Conservation (phyloP, 768 basidiomycete species). For the Royoungia palumana region DNA sequence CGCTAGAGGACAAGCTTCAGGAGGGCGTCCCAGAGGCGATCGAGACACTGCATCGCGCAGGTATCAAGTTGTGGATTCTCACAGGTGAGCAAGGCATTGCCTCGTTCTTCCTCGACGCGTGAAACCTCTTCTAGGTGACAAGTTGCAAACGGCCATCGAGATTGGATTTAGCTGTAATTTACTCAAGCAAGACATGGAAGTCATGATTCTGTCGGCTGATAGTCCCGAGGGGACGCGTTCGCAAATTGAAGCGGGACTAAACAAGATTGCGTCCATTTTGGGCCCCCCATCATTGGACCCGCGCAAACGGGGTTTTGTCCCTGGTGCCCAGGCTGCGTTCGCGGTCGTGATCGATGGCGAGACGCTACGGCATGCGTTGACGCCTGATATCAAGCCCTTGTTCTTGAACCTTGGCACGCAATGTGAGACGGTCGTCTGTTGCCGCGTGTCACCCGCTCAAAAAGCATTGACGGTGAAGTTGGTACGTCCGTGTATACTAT, state of each 20-base stretch:
- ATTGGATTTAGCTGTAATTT: conserved; percentile 96
- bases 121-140: conserved; percentile 63
- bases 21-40: conserved; percentile 97
- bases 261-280: conserved; percentile 87
- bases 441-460: conserved; percentile 95
- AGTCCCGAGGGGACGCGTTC: conserved; percentile 67
- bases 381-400: conserved; percentile 70
- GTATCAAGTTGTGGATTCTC: conserved; percentile 97
- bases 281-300: conserved; percentile 69
- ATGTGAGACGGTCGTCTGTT: conserved; percentile 97
- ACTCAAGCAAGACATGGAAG: conserved; percentile 89
- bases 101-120: neutral
- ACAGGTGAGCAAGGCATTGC: conserved; percentile 55
- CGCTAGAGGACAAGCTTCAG: conserved; percentile 95
- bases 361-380: conserved; percentile 79
- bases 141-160: conserved; percentile 97
- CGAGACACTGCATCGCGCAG: conserved; percentile 84
- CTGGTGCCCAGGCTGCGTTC: conserved; percentile 68
- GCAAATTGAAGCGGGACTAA: conserved; percentile 89
- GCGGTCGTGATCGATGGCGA: conserved; percentile 97
- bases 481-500: conserved; percentile 41
- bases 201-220: conserved; percentile 95
- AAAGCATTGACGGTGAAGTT: conserved; percentile 96
- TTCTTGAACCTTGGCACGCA: conserved; percentile 93
- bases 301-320: conserved; percentile 61